Percentiles rank a stretch among this genome's conserved stretches.
phyloP scores from a whole-genome alignment of 1,284 basidiomycete genomes.

The Sutorius eximius region DNA sequence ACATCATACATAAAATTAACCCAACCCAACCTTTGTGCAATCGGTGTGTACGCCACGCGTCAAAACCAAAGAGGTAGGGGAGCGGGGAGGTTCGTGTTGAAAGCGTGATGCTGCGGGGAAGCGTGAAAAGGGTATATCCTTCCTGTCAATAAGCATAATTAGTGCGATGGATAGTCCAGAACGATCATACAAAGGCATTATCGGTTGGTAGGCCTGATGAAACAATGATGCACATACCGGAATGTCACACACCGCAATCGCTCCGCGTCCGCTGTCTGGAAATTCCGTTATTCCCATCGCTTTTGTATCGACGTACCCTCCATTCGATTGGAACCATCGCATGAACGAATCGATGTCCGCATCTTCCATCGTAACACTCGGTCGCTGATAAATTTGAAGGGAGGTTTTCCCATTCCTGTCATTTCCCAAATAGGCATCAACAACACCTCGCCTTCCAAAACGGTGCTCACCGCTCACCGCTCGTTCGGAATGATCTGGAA shows the following conservation, averaged over 20 bases:
- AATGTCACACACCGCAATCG: conserved; percentile 69
- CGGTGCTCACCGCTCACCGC: not conserved
- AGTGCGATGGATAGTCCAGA: not conserved
- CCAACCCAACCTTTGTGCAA: conserved; percentile 81
- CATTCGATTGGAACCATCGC: conserved; percentile 44
- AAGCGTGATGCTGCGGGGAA: conserved; percentile 78
- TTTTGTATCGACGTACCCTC: conserved; percentile 44
- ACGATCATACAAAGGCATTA: not conserved
- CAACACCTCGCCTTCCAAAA: not conserved
- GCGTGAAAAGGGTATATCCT: conserved; percentile 75
- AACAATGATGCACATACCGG: conserved; percentile 46
- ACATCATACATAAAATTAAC: conserved; percentile 94
- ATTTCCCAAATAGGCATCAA: conserved; percentile 10
- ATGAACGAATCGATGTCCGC: conserved; percentile 33
- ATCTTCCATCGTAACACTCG: conserved; percentile 4
- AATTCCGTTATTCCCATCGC: conserved; percentile 52
- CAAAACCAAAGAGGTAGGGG: conserved; percentile 53
- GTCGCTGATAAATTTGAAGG: not conserved
- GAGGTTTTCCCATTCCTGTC: not conserved
- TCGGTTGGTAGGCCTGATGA: not conserved
- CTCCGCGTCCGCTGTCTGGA: conserved; percentile 66
- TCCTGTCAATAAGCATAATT: conserved; percentile 43
- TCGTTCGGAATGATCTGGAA: conserved; percentile 12
- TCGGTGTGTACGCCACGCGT: conserved; percentile 59
- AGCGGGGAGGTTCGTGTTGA: conserved; percentile 78